Base-by-base conservation (phyloP, 2,329 filamentous ascomycete genomes). In the Fusarium ramigenum region DNA sequence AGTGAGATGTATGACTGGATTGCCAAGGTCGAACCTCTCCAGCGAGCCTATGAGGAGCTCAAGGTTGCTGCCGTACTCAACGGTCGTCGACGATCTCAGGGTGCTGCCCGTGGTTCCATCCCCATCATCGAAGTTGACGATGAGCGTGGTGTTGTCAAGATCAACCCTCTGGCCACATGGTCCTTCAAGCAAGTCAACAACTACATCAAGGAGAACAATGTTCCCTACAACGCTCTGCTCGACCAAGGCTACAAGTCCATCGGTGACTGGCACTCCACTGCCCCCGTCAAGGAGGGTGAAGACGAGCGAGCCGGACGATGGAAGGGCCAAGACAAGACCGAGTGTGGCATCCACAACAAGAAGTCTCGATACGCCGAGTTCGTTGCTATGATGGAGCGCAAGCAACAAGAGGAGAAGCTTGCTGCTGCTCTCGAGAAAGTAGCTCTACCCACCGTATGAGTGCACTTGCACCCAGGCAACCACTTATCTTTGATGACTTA, bases 281-380 rank as follows among this genome's bases (percentile, higher is more conserved):
- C 91, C 77, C 95, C 96, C 18, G 95, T 98, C 69, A 91, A 88
- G 72, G 94, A 96, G 66, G 93, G 93, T 74, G 96, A 99, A 84
- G 96, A 98, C 79, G 96, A 99, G 89, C 92, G 96, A 58, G 93
- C 96, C 14, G 96, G 96, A 66, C 92, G 96, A 76, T 99, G 96
- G 96, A 98, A 97, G 89, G 96, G 96, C 70, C 93, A 95, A 83
- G 86, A 88, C 79, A 99, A 99, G 92, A 97, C 95, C 21, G 96
- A 99, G 86, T 99, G 96, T 83, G 96, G 96, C 53, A 98, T 99
- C 80, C 96, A 99, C 90, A 98, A 98, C 88, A 97, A 96, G 84
- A 92, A 95, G 83, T 97, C 94, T 66, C 92, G 95, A 77, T 99
- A 98, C 80, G 93, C 95, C 16, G 91, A 95, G 84, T 98, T 93